Base-by-base conservation (phyloP, 768 basidiomycete genomes). In the Rhodotorula diobovata region DNA sequence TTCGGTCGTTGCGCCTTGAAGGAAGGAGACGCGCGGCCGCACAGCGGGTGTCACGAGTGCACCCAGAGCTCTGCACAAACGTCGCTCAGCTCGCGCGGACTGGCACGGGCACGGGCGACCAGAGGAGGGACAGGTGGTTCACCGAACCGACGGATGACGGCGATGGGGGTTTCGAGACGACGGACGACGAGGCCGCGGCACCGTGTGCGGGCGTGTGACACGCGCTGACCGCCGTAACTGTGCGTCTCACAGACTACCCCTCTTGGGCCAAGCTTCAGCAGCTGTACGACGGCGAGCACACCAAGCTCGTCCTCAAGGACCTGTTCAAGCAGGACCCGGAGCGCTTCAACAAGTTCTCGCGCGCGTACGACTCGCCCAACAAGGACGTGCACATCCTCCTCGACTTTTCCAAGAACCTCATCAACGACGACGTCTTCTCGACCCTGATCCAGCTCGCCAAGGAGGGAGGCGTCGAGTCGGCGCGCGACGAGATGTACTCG, bases 341-440 rank as follows among this genome's bases (percentile, higher is more conserved):
- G 66, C 89, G 96, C 68, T 99, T 97, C 84, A 78, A 85, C 59
- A 91, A 88, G 79, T 93, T 93, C 83, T 91, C 89, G 56, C 85
- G 84, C 64, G 85, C 87, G 72, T 94, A 93, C 82, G 84, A 84
- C 51, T 87, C 90, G 35, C 78, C 85, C 14, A 70, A 75, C 50
- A 68, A 61, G 48, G 84, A 85, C 71, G 88, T 88, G 63, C 89
- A 89, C 62, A 85, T 99, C 84, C 86, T 99, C 70, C 85, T 96
- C 79, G 95, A 99, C 82, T 94, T 90, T 83, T 96, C 93, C 79
- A 98, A 99, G 83, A 95, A 98, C 83, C 82, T 97, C 76, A 86
- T 98, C 84, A 92, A 89, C 68, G 83, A 90, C 78, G 87, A 90
- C 66, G 88, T 97, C 81, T 85, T 94, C 72, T 81, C 85, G 50